A percentile compares a stretch with the other conserved stretches of the same genome.
Conservation (phyloP, 2,329 filamentous ascomycete species). For the Colletotrichum tanaceti region DNA sequence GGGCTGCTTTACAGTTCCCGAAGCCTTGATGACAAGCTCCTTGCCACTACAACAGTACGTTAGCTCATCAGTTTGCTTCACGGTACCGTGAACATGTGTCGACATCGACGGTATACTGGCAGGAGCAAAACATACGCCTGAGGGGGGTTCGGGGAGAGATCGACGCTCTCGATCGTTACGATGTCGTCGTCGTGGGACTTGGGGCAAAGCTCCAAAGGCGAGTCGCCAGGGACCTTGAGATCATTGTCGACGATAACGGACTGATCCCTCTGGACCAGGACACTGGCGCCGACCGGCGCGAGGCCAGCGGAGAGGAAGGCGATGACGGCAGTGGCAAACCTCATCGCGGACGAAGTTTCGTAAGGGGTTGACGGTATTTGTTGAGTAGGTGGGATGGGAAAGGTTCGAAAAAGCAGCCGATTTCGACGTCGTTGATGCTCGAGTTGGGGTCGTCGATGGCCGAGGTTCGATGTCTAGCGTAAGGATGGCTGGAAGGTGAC, state of each 20-base stretch:
- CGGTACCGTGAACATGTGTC: slow-evolving; percentile 2
- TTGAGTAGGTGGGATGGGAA: neutral
- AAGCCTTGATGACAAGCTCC: slow-evolving; percentile 81
- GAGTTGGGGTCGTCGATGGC: slow-evolving; percentile 27
- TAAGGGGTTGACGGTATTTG: too few species aligned
- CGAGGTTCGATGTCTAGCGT: slow-evolving; percentile 28
- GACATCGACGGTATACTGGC: neutral
- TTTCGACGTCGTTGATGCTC: slow-evolving; percentile 26
- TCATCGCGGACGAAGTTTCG: slow-evolving; percentile 50
- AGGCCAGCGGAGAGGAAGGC: slow-evolving; percentile 60
- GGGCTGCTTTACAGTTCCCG: slow-evolving; percentile 76
- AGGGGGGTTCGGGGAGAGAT: slow-evolving; percentile 88
- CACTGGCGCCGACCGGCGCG: slow-evolving; percentile 58
- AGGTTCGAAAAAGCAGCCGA: neutral
- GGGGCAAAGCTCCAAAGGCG: slow-evolving; percentile 83
- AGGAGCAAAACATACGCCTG: slow-evolving; percentile 72
- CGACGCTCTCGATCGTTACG: slow-evolving; percentile 80
- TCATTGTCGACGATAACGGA: slow-evolving; percentile 62
- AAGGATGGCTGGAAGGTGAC: slow-evolving; percentile 38
- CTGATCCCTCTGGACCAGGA: slow-evolving; percentile 61
- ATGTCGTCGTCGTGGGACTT: slow-evolving; percentile 75
- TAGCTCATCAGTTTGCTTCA: slow-evolving; percentile 36
- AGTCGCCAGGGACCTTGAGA: slow-evolving; percentile 82
- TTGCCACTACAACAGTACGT: slow-evolving; percentile 69
- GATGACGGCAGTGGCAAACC: slow-evolving; percentile 56